Percentiles rank a stretch among this genome's conserved stretches.
These are phyloP conservation scores for Lactifluus volemus DNA, from an alignment of 768 basidiomycete species.

Conservation along the genomic window DNA sequence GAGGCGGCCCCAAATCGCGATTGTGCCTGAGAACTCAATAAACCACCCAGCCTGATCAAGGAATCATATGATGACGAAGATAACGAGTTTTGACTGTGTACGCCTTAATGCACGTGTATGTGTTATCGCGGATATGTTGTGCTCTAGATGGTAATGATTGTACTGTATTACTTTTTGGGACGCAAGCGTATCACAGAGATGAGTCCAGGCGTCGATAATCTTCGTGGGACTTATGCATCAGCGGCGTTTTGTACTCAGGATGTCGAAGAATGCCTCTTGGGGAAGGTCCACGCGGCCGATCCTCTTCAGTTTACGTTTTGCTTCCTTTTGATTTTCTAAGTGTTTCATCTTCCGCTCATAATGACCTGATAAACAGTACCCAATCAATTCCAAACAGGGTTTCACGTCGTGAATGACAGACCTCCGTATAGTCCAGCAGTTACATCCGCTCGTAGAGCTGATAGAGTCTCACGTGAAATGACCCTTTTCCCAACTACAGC, in stretches of 20 bases:
- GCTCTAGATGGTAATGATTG: conserved; percentile 11
- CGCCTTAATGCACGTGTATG: conserved; percentile 1
- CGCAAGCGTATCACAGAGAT: neutral
- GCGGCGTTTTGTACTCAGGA: conserved; percentile 54
- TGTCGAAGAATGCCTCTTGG: conserved; percentile 92
- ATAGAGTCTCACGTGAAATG: conserved; percentile 82
- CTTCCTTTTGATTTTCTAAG: conserved; percentile 85
- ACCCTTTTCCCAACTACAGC: conserved; percentile 83
- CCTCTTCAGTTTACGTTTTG: conserved; percentile 83
- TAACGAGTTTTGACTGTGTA: conserved; percentile 51
- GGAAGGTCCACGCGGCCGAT: conserved; percentile 85
- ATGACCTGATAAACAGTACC: conserved; percentile 43
- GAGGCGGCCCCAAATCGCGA: neutral
- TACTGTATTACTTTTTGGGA: neutral
- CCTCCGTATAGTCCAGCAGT: conserved; percentile 93
- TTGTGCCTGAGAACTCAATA: conserved; percentile 12
- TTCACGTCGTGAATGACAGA: conserved; percentile 20
- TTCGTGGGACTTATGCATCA: conserved; percentile 3
- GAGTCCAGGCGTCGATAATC: neutral
- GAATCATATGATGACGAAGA: conserved; percentile 96
- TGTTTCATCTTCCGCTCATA: conserved; percentile 91
- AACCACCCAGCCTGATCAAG: conserved; percentile 59
- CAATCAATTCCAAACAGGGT: neutral
- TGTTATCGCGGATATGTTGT: conserved; percentile 9
- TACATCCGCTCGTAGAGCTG: conserved; percentile 82